Percentiles rank a stretch among this genome's conserved stretches.
These are phyloP conservation scores for Triticum dicoccoides DNA, from an alignment of 176 grass and related monocot species.

Conservation along the genomic window DNA sequence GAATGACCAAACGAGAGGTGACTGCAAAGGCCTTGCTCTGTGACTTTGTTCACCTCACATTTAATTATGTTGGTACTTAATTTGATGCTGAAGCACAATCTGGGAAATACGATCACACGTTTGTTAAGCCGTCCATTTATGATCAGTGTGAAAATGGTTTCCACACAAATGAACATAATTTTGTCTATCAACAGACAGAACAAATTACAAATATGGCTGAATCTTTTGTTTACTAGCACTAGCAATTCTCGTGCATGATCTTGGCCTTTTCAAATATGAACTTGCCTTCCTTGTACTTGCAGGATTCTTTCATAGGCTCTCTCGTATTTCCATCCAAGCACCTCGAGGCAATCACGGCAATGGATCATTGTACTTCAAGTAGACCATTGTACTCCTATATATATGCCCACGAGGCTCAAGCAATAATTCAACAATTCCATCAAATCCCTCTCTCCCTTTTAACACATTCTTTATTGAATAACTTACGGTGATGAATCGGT, in stretches of 20 bases:
- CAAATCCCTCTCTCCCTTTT: too few relatives aligned
- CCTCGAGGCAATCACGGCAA: background rate
- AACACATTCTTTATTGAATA: too few relatives aligned
- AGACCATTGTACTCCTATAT: too few relatives aligned
- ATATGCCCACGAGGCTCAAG: too few relatives aligned
- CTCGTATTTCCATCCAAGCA: constrained; percentile 5
- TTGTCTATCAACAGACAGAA: background rate
- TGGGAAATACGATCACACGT: background rate
- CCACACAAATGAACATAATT: background rate
- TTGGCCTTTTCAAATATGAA: constrained; percentile 13
- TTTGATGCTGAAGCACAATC: background rate
- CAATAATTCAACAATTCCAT: too few relatives aligned
- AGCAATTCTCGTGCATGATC: background rate
- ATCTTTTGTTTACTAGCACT: background rate
- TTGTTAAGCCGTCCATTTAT: background rate
- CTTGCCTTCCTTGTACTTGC: background rate
- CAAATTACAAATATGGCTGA: background rate
- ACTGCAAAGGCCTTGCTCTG: background rate
- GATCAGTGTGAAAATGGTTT: background rate
- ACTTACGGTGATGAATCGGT: too few relatives aligned
- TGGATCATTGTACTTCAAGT: background rate
- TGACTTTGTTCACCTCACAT: background rate
- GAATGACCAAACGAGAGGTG: constrained; percentile 11
- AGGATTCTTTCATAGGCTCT: background rate
- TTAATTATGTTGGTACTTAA: background rate